phyloP scores from a whole-genome alignment of 129 eudicot species.

The Heracleum sosnowskyi region DNA sequence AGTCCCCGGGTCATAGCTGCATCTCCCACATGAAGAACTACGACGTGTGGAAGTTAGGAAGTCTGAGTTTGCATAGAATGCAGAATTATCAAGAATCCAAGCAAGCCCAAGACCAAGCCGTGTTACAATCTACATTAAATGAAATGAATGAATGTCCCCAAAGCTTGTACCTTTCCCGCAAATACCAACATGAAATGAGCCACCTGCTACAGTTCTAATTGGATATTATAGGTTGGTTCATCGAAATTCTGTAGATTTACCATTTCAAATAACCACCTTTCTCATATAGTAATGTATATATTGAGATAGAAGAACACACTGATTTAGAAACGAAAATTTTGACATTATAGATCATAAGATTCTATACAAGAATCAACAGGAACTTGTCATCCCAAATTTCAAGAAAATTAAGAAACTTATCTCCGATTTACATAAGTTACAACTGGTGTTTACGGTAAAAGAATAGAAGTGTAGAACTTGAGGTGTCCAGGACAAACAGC shows the following conservation, averaged over 20 bases:
- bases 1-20: too few relatives aligned
- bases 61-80: too few relatives aligned
- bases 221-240: neutral
- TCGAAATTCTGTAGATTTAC: neutral
- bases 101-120: neutral
- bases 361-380: neutral
- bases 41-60: too few relatives aligned
- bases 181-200: neutral
- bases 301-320: neutral
- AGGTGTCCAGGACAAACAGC: neutral
- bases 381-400: neutral
- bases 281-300: neutral
- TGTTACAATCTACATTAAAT: neutral
- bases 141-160: neutral
- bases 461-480: neutral
- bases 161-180: neutral
- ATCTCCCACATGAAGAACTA: too few relatives aligned
- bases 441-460: too few relatives aligned
- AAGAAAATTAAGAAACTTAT: neutral
- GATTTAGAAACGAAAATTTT: neutral
- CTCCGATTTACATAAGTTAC: neutral
- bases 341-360: neutral
- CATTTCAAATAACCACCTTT: neutral
- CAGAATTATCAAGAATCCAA: neutral
- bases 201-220: too few relatives aligned